phyloP scores from a whole-genome alignment of 1,284 basidiomycete species.

The Pulveroboletus sp. region DNA sequence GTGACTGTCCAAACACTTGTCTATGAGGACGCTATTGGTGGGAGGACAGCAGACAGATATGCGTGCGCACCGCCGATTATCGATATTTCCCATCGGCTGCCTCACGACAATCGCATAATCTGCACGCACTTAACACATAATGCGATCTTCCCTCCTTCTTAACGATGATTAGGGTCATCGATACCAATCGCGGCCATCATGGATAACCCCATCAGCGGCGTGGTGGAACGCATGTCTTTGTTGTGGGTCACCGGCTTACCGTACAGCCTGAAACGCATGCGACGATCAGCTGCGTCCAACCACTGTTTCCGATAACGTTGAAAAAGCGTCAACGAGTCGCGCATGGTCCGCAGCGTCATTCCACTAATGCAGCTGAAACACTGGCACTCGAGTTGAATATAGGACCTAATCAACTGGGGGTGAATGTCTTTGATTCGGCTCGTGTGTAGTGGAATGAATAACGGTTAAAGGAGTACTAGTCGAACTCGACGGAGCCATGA shows the following conservation, averaged over 20 bases:
- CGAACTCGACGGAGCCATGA: too few relatives aligned
- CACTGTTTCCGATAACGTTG: not conserved
- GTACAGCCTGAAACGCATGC: not conserved
- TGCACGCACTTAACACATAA: constrained; percentile 15
- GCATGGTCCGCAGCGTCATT: not conserved
- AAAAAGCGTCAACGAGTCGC: not conserved
- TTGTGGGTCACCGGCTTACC: constrained; percentile 1
- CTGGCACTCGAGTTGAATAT: not conserved
- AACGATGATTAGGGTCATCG: constrained; percentile 26
- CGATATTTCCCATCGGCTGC: not conserved
- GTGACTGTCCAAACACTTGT: not conserved
- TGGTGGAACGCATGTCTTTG: constrained; percentile 23
- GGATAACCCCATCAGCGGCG: constrained; percentile 21
- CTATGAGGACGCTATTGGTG: not conserved
- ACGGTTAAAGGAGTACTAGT: too few relatives aligned
- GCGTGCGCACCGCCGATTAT: not conserved
- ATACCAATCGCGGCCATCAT: constrained; percentile 32
- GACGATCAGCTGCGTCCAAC: constrained; percentile 3
- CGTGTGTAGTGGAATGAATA: too few relatives aligned
- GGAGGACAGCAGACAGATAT: constrained; percentile 1
- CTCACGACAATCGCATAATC: constrained; percentile 17
- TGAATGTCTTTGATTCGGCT: too few relatives aligned
- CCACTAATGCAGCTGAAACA: not conserved
- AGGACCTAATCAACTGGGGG: not conserved
- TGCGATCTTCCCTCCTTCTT: not conserved